These are phyloP conservation scores for Xylaria sp. DNA, from an alignment of 2,329 filamentous ascomycete genomes.

Conservation along the genomic window DNA sequence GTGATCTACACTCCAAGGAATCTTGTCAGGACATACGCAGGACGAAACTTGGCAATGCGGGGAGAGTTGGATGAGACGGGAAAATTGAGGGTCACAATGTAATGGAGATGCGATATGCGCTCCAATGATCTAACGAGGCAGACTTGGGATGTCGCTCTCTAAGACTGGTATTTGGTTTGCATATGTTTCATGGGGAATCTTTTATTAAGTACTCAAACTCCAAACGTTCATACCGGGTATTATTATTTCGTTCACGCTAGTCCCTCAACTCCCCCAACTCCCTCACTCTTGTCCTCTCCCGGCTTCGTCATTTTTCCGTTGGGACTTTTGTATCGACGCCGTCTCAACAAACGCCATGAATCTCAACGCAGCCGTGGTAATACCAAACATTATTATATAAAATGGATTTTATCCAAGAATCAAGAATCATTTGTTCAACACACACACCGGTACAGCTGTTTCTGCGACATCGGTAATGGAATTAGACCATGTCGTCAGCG, in stretches of 20 bases:
- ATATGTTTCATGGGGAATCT: not conserved
- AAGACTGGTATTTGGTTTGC: not conserved
- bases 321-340: not conserved
- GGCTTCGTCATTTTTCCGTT: too few species aligned
- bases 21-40: not conserved
- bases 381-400: not conserved
- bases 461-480: not conserved
- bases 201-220: not conserved
- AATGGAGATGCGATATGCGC: slow-evolving; percentile 6
- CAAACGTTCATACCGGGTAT: not conserved
- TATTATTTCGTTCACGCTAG: not conserved
- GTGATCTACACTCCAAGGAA: not conserved
- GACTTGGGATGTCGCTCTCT: not conserved
- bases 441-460: too few species aligned
- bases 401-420: too few species aligned
- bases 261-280: not conserved
- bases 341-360: not conserved
- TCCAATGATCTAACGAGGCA: slow-evolving; percentile 1
- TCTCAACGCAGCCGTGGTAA: not conserved
- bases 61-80: slow-evolving; percentile 4
- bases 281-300: not conserved
- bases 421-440: not conserved
- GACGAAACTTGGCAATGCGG: slow-evolving; percentile 13
- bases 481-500: slow-evolving; percentile 39
- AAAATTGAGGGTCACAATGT: not conserved